phyloP scores from a whole-genome alignment of 495 filamentous ascomycete species.

The Durotheca rogersii region DNA sequence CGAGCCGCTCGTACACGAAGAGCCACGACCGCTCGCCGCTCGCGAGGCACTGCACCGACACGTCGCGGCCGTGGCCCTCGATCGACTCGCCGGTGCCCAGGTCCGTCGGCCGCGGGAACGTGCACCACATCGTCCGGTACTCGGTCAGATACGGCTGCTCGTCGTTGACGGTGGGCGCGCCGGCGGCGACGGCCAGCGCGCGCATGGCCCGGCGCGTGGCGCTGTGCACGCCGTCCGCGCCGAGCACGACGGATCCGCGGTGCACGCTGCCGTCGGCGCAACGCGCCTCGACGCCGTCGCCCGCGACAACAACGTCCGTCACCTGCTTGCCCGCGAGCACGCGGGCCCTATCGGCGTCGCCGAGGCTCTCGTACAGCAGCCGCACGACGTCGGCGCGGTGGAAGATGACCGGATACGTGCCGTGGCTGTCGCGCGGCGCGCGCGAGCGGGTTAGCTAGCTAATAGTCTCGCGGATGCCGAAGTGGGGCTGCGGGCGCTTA shows the following conservation, averaged over 20 bases:
- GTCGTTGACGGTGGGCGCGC: slow-evolving; percentile 8
- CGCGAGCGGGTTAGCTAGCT: too few relatives aligned
- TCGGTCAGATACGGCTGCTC: slow-evolving; percentile 24
- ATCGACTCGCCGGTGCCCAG: slow-evolving; percentile 26
- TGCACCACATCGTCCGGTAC: slow-evolving; percentile 45
- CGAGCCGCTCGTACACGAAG: slow-evolving; percentile 36
- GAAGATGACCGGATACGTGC: too few relatives aligned
- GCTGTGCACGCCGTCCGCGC: slow-evolving; percentile 51
- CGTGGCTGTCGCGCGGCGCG: too few relatives aligned
- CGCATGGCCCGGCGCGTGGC: slow-evolving; percentile 47
- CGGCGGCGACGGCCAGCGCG: slow-evolving; percentile 22
- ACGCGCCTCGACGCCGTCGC: too few relatives aligned
- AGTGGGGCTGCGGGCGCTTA: too few relatives aligned
- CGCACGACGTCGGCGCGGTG: too few relatives aligned
- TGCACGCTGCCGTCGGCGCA: slow-evolving; percentile 45
- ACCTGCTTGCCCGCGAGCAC: too few relatives aligned
- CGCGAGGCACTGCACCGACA: slow-evolving; percentile 25
- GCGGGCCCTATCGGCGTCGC: too few relatives aligned
- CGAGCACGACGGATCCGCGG: slow-evolving; percentile 48
- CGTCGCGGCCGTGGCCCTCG: slow-evolving; percentile 29
- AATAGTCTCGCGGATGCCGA: too few relatives aligned
- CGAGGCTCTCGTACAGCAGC: too few relatives aligned
- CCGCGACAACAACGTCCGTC: too few relatives aligned
- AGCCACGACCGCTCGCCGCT: slow-evolving; percentile 38
- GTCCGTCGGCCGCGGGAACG: slow-evolving; percentile 9